Conservation (phyloP, 208 protist genomes). For the Leishmania braziliensis region DNA sequence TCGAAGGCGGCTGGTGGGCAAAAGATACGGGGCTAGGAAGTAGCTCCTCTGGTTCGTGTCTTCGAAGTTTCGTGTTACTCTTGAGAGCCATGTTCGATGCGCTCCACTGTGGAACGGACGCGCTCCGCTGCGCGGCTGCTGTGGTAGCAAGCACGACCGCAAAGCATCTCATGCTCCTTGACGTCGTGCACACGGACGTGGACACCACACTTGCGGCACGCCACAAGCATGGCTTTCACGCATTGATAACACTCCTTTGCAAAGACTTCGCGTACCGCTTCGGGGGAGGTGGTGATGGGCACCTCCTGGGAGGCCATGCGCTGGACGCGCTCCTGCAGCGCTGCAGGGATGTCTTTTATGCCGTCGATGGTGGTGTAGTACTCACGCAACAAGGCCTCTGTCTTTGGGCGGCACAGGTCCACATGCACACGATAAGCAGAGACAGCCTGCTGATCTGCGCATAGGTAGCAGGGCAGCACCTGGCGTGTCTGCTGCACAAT, state of each 20-base stretch:
- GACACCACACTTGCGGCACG: constrained; percentile 60
- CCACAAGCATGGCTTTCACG: constrained; percentile 58
- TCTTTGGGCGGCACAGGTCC: constrained; percentile 42
- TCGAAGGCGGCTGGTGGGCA: neutral
- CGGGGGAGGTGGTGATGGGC: constrained; percentile 22
- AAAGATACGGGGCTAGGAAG: constrained; percentile 1
- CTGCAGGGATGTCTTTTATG: constrained; percentile 15
- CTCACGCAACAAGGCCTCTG: constrained; percentile 42
- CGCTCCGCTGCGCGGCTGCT: constrained; percentile 47
- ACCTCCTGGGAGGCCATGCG: constrained; percentile 22
- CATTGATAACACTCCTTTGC: constrained; percentile 46
- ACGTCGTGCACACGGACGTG: constrained; percentile 67
- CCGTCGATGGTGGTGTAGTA: constrained; percentile 19
- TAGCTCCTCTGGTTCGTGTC: neutral
- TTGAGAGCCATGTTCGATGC: constrained; percentile 30
- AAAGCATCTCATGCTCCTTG: constrained; percentile 74
- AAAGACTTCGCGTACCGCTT: constrained; percentile 39
- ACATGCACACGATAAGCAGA: constrained; percentile 61
- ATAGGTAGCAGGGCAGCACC: constrained; percentile 76
- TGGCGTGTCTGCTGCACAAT: constrained; percentile 65
- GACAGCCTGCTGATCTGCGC: constrained; percentile 57
- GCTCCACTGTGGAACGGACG: constrained; percentile 29
- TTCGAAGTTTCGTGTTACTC: neutral
- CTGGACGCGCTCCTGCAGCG: constrained; percentile 20
- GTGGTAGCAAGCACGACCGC: constrained; percentile 45